Evolutionary conservation across 176 grass and related monocot genomes (phyloP), one percentile per base, ranked within the genome.

Genomic region (Thalia dealbata): DNA sequence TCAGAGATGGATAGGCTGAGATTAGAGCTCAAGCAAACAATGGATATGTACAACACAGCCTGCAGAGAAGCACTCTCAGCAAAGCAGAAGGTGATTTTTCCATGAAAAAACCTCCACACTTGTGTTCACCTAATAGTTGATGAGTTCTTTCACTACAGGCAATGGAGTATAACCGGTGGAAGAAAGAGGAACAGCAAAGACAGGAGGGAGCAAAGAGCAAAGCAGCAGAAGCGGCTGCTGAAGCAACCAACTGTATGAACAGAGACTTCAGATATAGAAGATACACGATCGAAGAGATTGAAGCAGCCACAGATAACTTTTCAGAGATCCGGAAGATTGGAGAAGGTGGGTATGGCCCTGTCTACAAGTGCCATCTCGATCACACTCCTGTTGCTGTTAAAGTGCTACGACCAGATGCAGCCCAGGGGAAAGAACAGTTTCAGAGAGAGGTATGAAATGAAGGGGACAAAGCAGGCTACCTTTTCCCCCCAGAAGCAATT

Each of bases 301-400:
- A 68, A 9, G 3, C 10, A 0, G 65, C 65, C 27, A 68, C 65
- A 9, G 65, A 68, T 0, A n/a, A 44, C 30, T 68, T 68, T 6
- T 32, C 38, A 43, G 65, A 44, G 1, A 7, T 3, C 10, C 65
- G 65, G 38, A 68, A 68, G 38, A 44, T 68, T 22, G 65, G 65
- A 22, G 65, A 68, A 68, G 65, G 65, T 23, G 65, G 65, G 19
- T 68, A 68, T 27, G 65, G 65, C 6, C 65, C 65, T 22, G 65
- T 68, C 65, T 68, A 68, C 65, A 18, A 9, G 23, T 68, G 65
- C 65, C 11, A 68, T 23, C 65, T 68, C 1, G 65, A 68, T 22
- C 65, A 68, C 65, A 68, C 65, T 2, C 38, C 32, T 21, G 65
- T 68, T 11, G 65, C 65, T 19, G 8, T 68, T 15, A 44, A 68